A percentile compares a stretch with the other conserved stretches of the same genome.
Conservation (phyloP, 2,329 filamentous ascomycete genomes). For the Neocatenulostroma microsporum region DNA sequence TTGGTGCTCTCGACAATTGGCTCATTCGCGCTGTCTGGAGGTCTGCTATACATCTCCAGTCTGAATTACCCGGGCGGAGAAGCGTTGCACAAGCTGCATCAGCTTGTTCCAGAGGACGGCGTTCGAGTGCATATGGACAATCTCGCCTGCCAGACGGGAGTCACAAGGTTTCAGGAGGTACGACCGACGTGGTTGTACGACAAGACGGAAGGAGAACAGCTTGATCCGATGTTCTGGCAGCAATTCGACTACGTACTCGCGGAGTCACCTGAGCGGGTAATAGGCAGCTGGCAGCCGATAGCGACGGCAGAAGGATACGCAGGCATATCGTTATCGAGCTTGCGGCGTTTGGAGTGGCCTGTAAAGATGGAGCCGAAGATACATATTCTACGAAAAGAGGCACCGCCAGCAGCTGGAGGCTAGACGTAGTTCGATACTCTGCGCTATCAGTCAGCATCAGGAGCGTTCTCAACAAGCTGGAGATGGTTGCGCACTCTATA, state of each 20-base stretch:
- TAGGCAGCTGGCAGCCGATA: conserved; percentile 47
- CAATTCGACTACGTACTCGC: conserved; percentile 52
- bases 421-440: conserved; percentile 27
- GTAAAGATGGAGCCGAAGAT: conserved; percentile 48
- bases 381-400: conserved; percentile 37
- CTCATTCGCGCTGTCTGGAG: conserved; percentile 54
- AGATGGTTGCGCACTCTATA: conserved; percentile 47
- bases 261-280: conserved; percentile 43
- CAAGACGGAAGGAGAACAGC: conserved; percentile 47
- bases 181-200: conserved; percentile 48
- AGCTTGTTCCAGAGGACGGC: conserved; percentile 12
- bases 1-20: conserved; percentile 54
- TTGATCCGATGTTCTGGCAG: conserved; percentile 49
- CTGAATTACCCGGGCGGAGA: conserved; percentile 91
- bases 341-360: conserved; percentile 52
- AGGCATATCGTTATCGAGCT: conserved; percentile 39
- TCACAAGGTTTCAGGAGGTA: conserved; percentile 51
- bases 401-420: no score
- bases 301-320: conserved; percentile 45
- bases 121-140: conserved; percentile 50
- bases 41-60: conserved; percentile 68
- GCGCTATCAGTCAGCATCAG: not conserved
- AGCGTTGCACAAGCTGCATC: conserved; percentile 51
- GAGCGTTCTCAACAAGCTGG: not conserved
- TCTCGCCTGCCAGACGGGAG: conserved; percentile 55